phyloP scores from a whole-genome alignment of 139 green algal genomes.

The Spirogloea muscicola region DNA sequence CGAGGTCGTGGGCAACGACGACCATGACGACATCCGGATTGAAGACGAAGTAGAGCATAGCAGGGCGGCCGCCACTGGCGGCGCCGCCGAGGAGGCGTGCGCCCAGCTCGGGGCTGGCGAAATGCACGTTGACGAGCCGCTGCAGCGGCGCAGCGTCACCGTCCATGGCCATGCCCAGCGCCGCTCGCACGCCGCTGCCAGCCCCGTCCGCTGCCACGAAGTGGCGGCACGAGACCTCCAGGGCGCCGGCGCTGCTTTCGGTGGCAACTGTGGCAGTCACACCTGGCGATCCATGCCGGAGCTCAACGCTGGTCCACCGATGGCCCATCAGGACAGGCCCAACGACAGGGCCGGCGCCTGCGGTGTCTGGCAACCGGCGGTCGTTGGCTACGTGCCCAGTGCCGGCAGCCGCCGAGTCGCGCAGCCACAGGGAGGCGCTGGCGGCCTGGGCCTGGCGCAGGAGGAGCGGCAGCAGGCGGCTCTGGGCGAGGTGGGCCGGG shows the following conservation, averaged over 20 bases:
- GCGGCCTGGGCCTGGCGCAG: slow-evolving; percentile 17
- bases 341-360: too few relatives aligned
- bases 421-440: neutral
- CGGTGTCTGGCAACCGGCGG: too few relatives aligned
- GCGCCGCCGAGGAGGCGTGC: slow-evolving; percentile 10
- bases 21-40: slow-evolving; percentile 70
- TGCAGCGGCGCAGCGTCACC: slow-evolving; percentile 28
- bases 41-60: slow-evolving; percentile 98
- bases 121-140: slow-evolving; percentile 50
- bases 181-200: slow-evolving; percentile 20
- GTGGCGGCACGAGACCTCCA: too few relatives aligned
- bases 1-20: slow-evolving; percentile 84
- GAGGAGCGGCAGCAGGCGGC: slow-evolving; percentile 43
- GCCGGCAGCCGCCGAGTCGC: neutral
- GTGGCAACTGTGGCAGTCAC: too few relatives aligned
- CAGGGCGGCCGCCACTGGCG: slow-evolving; percentile 53
- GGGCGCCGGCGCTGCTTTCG: too few relatives aligned
- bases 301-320: neutral
- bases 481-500: slow-evolving; percentile 39
- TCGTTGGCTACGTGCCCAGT: too few relatives aligned
- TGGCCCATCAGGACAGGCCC: slow-evolving; percentile 4
- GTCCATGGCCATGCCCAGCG: slow-evolving; percentile 26
- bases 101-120: slow-evolving; percentile 8
- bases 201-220: slow-evolving; percentile 40
- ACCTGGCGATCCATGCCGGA: too few relatives aligned